Evolutionary conservation across 2,329 filamentous ascomycete genomes (phyloP), one percentile per base, ranked within the genome.

Genomic region (Boeremia exigua): DNA sequence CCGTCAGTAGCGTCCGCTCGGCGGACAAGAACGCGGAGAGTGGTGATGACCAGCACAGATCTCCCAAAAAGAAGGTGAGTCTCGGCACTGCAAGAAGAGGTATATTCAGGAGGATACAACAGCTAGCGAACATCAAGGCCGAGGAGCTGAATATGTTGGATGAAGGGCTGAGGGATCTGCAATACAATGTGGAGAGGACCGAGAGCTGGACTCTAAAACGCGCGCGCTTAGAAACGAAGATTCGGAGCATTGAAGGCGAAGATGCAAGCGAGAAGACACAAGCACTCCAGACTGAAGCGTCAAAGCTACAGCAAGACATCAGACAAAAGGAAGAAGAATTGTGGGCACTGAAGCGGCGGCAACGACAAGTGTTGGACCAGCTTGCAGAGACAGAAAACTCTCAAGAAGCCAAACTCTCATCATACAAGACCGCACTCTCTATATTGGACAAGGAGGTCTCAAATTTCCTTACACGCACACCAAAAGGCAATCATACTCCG

Each of bases 371-470:
- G 0, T 76, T 83, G 58, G 81, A 81, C 2, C 81, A 85, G 65
- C 84, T 91, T 40, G 80, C 84, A 6, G 85, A 88, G 51, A 81
- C 86, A 1, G 82, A 82, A 59, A 92, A 88, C 62, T 81, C 82
- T 49, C 80, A 88, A 33, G 89, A 92, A 69, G 87, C 89, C 2
- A 86, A 86, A n/a, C 72, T 92, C 12, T 90, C 88, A 51, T 88
- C 88, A 0, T 92, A 91, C 70, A 84, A 82, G 17, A 84, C 87
- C 1, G 88, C 88, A 4, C 75, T 91, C 32, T 83, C 79, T 51
- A 84, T 90, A 49, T 81, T 90, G 6, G 88, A 92, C 57, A 78
- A 77, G 12, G 84, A 89, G 50, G 80, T 91, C 6, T 75, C 77
- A 5, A 78, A 77, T 4, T 83, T 92, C 55, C 77, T 92, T 62